Conservation (phyloP, 306 rosid genomes). For the Prunus davidiana region DNA sequence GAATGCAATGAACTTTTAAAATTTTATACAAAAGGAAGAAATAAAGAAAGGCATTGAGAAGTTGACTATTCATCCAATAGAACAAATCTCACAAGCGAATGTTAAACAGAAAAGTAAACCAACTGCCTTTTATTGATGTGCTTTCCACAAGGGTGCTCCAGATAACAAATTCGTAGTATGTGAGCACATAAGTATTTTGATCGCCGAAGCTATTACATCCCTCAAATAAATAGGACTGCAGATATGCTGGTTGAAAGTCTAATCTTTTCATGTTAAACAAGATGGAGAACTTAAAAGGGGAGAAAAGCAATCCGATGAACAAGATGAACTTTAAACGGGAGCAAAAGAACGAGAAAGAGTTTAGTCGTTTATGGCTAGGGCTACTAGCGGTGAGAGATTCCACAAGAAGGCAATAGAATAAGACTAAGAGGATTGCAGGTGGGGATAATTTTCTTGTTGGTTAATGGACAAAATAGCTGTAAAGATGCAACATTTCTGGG, state of each 20-base stretch:
- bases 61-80: background rate
- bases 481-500: background rate
- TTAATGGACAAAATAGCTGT: background rate
- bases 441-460: background rate
- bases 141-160: background rate
- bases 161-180: background rate
- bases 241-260: background rate
- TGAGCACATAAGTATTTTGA: background rate
- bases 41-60: background rate
- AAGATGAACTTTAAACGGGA: background rate
- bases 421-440: background rate
- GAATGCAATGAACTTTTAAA: background rate
- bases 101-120: background rate
- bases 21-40: background rate
- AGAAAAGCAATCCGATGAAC: background rate
- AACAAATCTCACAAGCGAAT: background rate
- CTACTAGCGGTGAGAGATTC: background rate
- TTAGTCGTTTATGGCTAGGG: background rate
- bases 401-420: background rate
- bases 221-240: background rate
- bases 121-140: background rate
- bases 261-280: background rate
- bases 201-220: background rate
- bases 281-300: too few species aligned
- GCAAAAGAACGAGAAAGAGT: background rate